Conservation (phyloP, 768 basidiomycete genomes). For the Cubamyces lactineus region DNA sequence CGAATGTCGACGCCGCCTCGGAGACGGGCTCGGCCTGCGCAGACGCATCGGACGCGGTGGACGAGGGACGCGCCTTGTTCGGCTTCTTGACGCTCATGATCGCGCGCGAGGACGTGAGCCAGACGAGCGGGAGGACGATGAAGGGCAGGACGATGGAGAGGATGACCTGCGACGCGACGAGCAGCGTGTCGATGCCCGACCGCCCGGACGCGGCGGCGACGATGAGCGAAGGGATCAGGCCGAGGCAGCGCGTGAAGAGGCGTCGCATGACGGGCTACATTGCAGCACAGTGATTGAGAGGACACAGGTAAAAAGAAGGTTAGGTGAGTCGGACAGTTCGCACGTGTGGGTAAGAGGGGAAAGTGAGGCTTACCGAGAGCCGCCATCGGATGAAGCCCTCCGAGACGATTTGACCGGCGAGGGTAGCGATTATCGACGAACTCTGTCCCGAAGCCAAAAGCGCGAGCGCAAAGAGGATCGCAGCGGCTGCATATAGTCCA, state of each 20-base stretch:
- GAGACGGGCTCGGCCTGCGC: background rate
- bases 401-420: slow-evolving; percentile 87
- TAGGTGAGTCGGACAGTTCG: slow-evolving; percentile 19
- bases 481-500: slow-evolving; percentile 56
- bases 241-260: slow-evolving; percentile 79
- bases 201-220: slow-evolving; percentile 77
- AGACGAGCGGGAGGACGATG: slow-evolving; percentile 80
- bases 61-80: background rate
- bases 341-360: slow-evolving; percentile 26
- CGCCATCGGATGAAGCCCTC: slow-evolving; percentile 92
- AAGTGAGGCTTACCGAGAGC: slow-evolving; percentile 55
- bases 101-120: slow-evolving; percentile 63
- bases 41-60: background rate
- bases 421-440: slow-evolving; percentile 86
- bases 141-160: slow-evolving; percentile 86
- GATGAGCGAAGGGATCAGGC: slow-evolving; percentile 79
- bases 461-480: slow-evolving; percentile 86
- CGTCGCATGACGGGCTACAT: slow-evolving; percentile 73
- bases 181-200: slow-evolving; percentile 70
- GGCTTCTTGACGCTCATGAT: slow-evolving; percentile 67
- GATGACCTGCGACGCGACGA: slow-evolving; percentile 86
- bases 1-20: background rate
- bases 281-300: background rate
- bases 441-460: slow-evolving; percentile 87
- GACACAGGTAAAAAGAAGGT: slow-evolving; percentile 21